Evolutionary conservation across 352 stramenopile genomes (phyloP).

Genomic region (Pythium dissotocum): DNA sequence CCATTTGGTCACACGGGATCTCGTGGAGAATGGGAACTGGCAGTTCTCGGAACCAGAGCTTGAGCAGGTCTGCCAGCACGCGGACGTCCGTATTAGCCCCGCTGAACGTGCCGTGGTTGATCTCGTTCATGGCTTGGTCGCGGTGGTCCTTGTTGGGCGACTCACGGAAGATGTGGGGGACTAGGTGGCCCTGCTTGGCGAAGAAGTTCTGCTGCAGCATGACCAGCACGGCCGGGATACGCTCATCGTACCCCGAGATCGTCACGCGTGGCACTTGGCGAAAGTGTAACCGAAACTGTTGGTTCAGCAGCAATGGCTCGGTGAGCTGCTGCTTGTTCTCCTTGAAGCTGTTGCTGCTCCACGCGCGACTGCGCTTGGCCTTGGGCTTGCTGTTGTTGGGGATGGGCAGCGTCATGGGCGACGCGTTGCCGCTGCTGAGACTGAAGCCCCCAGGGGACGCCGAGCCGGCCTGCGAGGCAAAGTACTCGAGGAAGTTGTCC

Average conservation of each 20-base stretch:
- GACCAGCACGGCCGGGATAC: slow-evolving; percentile 82
- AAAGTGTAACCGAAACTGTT: slow-evolving; percentile 84
- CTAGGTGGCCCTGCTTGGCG: slow-evolving; percentile 55
- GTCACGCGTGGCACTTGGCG: slow-evolving; percentile 66
- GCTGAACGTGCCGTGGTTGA: slow-evolving; percentile 79
- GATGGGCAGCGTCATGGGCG: slow-evolving; percentile 35
- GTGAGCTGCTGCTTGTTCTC: slow-evolving; percentile 25
- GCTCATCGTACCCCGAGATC: slow-evolving; percentile 69
- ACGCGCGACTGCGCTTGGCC: slow-evolving; percentile 31
- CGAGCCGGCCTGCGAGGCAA: slow-evolving; percentile 33
- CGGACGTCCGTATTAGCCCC: slow-evolving; percentile 71
- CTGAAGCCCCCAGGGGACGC: neutral
- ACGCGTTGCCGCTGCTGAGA: slow-evolving; percentile 12
- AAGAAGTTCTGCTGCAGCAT: slow-evolving; percentile 87
- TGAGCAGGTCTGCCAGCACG: slow-evolving; percentile 88
- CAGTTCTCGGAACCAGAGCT: slow-evolving; percentile 89
- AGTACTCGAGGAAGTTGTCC: slow-evolving; percentile 76
- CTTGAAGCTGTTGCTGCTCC: slow-evolving; percentile 30
- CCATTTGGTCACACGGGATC: slow-evolving; percentile 70
- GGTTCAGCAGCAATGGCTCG: slow-evolving; percentile 70
- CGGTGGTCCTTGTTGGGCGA: slow-evolving; percentile 87
- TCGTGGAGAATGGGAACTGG: slow-evolving; percentile 81
- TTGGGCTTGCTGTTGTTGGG: slow-evolving; percentile 20
- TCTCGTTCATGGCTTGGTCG: slow-evolving; percentile 77
- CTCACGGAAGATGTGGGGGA: slow-evolving; percentile 87